These are phyloP conservation scores for Phaeolepiota aurea DNA, from an alignment of 768 basidiomycete genomes.

Conservation along the genomic window DNA sequence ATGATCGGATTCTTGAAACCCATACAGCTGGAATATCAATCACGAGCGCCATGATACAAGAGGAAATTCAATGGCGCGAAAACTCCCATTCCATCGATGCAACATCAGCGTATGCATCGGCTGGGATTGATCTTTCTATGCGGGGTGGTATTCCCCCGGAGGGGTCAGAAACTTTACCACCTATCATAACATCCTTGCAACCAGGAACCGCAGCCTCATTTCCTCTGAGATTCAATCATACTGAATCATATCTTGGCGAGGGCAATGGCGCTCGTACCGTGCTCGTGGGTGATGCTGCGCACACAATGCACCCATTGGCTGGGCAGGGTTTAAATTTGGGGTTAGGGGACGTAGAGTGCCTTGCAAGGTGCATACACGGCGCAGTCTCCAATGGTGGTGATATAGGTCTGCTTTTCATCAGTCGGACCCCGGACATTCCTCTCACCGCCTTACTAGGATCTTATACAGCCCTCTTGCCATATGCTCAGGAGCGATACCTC, in stretches of 20 bases:
- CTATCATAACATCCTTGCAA: constrained; percentile 65
- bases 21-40: constrained; percentile 36
- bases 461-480: constrained; percentile 64
- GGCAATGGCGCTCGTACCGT: constrained; percentile 62
- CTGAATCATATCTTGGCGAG: constrained; percentile 79
- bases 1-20: constrained; percentile 50
- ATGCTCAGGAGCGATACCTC: constrained; percentile 75
- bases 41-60: constrained; percentile 36
- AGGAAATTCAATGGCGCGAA: constrained; percentile 72
- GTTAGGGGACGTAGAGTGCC: constrained; percentile 73
- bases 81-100: constrained; percentile 55
- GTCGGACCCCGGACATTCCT: neutral
- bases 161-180: constrained; percentile 62
- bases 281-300: constrained; percentile 93
- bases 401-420: constrained; percentile 43
- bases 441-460: constrained; percentile 39
- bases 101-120: constrained; percentile 56
- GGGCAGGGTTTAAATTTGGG: constrained; percentile 96
- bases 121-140: constrained; percentile 16
- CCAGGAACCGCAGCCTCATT: constrained; percentile 77
- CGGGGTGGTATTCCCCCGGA: constrained; percentile 49
- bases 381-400: constrained; percentile 65
- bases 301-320: constrained; percentile 89
- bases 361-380: constrained; percentile 55
- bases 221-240: constrained; percentile 81